A percentile compares a stretch with the other conserved stretches of the same genome.
Conservation (phyloP, 2,329 filamentous ascomycete genomes). For the Diplodia seriata region DNA sequence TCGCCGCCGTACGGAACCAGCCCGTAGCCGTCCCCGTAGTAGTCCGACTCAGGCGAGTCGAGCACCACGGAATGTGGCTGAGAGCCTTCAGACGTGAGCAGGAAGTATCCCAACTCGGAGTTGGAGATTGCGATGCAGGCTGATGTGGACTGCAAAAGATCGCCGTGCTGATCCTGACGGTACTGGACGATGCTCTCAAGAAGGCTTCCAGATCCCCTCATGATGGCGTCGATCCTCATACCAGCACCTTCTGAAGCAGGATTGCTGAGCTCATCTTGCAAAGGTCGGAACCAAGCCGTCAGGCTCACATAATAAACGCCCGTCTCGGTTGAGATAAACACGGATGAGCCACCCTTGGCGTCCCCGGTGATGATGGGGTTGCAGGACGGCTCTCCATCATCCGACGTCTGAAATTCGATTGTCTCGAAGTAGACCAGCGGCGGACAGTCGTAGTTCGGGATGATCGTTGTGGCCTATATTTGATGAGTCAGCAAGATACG, state of each 20-base stretch:
- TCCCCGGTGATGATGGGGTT: slow-evolving; percentile 65
- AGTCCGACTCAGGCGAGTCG: slow-evolving; percentile 52
- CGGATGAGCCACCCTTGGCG: slow-evolving; percentile 61
- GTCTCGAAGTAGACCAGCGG: slow-evolving; percentile 51
- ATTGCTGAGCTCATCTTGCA: slow-evolving; percentile 64
- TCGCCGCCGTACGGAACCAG: slow-evolving; percentile 60
- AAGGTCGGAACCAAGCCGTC: slow-evolving; percentile 61
- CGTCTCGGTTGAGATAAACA: slow-evolving; percentile 63
- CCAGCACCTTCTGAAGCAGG: slow-evolving; percentile 58
- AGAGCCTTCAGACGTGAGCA: slow-evolving; percentile 58
- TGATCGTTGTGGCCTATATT: slow-evolving; percentile 9
- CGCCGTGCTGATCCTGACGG: slow-evolving; percentile 43
- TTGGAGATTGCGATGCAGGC: slow-evolving; percentile 62
- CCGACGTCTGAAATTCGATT: slow-evolving; percentile 43
- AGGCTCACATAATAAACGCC: slow-evolving; percentile 64
- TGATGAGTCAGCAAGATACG: slow-evolving; percentile 17
- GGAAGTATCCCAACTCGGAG: slow-evolving; percentile 63
- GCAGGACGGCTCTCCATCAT: slow-evolving; percentile 41
- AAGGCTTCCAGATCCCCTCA: slow-evolving; percentile 58
- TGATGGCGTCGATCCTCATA: slow-evolving; percentile 64
- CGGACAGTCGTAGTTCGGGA: slow-evolving; percentile 38
- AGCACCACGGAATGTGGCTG: slow-evolving; percentile 60
- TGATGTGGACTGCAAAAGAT: slow-evolving; percentile 40
- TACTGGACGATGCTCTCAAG: slow-evolving; percentile 56
- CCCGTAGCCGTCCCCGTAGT: slow-evolving; percentile 42